These are phyloP conservation scores for Saprolegnia diclina DNA, from an alignment of 352 stramenopile species.

Conservation along the genomic window DNA sequence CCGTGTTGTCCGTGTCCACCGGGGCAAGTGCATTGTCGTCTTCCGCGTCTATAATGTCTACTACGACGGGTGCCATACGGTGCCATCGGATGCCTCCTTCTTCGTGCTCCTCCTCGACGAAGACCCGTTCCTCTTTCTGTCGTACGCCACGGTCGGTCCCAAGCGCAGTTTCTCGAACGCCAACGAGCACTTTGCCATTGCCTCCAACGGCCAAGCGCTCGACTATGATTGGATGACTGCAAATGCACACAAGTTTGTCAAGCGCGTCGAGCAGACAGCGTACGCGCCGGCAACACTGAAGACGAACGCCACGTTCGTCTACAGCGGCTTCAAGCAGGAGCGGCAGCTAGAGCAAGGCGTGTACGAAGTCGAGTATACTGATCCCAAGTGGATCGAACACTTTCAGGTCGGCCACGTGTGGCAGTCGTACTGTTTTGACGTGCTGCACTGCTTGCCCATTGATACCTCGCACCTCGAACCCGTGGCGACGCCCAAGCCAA, in stretches of 20 bases:
- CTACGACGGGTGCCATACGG: background rate
- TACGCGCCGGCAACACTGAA: background rate
- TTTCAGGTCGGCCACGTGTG: background rate
- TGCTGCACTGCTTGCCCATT: background rate
- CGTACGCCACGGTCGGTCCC: background rate
- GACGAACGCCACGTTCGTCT: background rate
- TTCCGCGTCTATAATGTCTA: background rate
- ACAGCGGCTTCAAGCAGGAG: background rate
- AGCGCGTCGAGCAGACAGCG: background rate
- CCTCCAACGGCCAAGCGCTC: background rate
- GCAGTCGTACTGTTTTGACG: background rate
- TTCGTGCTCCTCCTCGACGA: background rate
- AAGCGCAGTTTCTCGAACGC: background rate
- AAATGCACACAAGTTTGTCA: background rate
- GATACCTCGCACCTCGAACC: background rate
- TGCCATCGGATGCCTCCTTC: background rate
- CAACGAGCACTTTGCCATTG: background rate
- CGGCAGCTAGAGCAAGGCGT: background rate
- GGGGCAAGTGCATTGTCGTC: background rate
- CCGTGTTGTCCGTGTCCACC: background rate
- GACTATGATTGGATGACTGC: background rate
- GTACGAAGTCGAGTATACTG: background rate
- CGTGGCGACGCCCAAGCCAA: slow-evolving; percentile 1
- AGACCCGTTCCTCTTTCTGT: background rate
- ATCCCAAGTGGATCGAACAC: background rate